Conservation (phyloP, 306 rosid genomes). For the Quercus ilex region DNA sequence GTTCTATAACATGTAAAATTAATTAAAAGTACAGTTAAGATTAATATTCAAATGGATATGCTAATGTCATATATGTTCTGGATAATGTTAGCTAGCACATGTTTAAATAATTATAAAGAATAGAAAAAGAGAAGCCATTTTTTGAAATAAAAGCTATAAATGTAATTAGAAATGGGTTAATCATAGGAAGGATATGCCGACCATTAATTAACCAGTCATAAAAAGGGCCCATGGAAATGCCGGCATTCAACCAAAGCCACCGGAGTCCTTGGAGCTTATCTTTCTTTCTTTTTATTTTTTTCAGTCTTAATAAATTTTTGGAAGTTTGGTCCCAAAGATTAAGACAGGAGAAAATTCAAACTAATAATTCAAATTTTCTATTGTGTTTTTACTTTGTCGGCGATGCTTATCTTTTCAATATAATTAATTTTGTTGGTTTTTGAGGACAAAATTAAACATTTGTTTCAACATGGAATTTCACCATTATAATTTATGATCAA, state of each 20-base stretch:
- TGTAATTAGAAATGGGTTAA: background rate
- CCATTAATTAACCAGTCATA: background rate
- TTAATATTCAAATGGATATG: no score
- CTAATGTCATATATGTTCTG: no score
- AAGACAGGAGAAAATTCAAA: no score
- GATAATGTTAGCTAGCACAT: no score
- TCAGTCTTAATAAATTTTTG: no score
- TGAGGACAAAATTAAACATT: background rate
- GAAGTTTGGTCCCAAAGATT: background rate
- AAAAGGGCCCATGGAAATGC: slow-evolving; percentile 19
- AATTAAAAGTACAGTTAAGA: no score
- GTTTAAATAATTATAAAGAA: no score
- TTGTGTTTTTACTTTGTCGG: no score
- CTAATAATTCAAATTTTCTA: no score
- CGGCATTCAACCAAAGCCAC: slow-evolving; percentile 21
- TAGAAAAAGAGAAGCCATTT: background rate
- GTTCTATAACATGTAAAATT: no score
- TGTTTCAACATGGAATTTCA: background rate
- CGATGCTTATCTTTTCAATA: no score
- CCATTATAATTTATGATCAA: background rate
- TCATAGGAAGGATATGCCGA: background rate
- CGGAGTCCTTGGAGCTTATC: slow-evolving; percentile 7
- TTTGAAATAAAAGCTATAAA: background rate
- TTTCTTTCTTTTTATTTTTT: background rate
- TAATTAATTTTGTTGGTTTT: no score